Base-by-base conservation (phyloP, 2,329 filamentous ascomycete species). In the Colletotrichum zoysiae region DNA sequence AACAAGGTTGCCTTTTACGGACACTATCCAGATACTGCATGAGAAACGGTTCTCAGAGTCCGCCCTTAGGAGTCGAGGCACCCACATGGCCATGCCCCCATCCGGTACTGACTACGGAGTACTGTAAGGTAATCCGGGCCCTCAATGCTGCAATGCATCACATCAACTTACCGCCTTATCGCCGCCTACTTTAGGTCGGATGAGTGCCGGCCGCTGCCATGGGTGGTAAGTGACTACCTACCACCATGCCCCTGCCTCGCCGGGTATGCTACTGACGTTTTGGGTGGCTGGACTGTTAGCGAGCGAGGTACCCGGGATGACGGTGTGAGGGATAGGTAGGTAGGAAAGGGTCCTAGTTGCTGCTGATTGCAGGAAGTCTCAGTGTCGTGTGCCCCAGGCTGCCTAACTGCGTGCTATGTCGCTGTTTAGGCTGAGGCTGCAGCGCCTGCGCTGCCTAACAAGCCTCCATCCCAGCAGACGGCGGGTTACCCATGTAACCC, bases 381-480 rank as follows among this genome's bases (percentile, higher is more conserved):
- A 53, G 68, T 71, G 69, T 60, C 58, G 69, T 71, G 69, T 57
- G 69, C 65, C 57, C 59, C 51, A 58, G 38, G 56, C 48, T 38
- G 44, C 26, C 56, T 46, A 46, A 46, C 20, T 53, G 44, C 14
- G 33, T 67, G 20, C 46, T 26, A 38, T 70, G 65, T 40, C 46
- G 57, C 59, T 65, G 56, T 57, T 60, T 46, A 62, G 60, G 70
- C 70, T 62, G 67, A 62, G 61, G 65, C 70, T 67, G 61, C 57
- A 62, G 57, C 67, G 50, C 44, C 67, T 50, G 62, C 61, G 70
- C 61, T 73, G 70, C 70, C 67, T 73, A 71, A 73, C 51, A 56
- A 48, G 66, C 61, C 50, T 53, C 33, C 40, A n/a, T 38, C 55
- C 35, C 33, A 50, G 59, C 30, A 62, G 46, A 18, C 20, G 26